Evolutionary conservation across 176 grass and related monocot genomes (phyloP).

Genomic region (Oryza brachyantha): DNA sequence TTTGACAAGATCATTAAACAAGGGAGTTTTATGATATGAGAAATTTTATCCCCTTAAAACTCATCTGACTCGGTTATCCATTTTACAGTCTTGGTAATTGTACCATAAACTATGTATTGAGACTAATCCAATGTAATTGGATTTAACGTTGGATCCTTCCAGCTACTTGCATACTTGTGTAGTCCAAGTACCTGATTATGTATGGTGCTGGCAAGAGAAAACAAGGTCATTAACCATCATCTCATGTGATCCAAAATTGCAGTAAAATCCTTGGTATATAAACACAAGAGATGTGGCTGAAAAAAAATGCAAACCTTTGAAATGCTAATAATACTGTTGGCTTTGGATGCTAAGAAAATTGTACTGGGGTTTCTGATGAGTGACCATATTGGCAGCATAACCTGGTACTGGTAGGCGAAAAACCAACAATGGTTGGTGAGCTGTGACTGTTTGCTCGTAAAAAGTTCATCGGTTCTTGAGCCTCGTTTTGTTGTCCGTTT

Average conservation of each 20-base stretch:
- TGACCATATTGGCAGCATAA: background rate
- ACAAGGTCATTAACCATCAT: background rate
- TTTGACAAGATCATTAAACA: too few relatives aligned
- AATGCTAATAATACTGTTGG: too few relatives aligned
- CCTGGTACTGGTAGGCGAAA: background rate
- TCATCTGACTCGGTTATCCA: too few relatives aligned
- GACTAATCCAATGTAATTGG: too few relatives aligned
- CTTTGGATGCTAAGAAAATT: background rate
- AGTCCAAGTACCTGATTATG: background rate
- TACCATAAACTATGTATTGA: too few relatives aligned
- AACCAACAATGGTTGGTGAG: background rate
- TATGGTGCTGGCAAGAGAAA: background rate
- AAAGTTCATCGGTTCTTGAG: background rate
- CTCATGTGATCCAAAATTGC: background rate
- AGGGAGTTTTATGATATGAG: too few relatives aligned
- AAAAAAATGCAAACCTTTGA: too few relatives aligned
- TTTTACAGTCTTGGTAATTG: too few relatives aligned
- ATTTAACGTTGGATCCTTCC: constrained; percentile 20
- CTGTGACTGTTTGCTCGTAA: background rate
- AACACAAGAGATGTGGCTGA: too few relatives aligned
- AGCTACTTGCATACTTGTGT: background rate
- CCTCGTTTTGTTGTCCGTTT: background rate
- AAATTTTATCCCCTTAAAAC: too few relatives aligned
- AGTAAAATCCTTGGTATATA: too few relatives aligned
- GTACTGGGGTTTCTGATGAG: background rate